A percentile compares a stretch with the other conserved stretches of the same genome.
Evolutionary conservation across 2,329 filamentous ascomycete species (phyloP).

Genomic region (Balansia obtecta): DNA sequence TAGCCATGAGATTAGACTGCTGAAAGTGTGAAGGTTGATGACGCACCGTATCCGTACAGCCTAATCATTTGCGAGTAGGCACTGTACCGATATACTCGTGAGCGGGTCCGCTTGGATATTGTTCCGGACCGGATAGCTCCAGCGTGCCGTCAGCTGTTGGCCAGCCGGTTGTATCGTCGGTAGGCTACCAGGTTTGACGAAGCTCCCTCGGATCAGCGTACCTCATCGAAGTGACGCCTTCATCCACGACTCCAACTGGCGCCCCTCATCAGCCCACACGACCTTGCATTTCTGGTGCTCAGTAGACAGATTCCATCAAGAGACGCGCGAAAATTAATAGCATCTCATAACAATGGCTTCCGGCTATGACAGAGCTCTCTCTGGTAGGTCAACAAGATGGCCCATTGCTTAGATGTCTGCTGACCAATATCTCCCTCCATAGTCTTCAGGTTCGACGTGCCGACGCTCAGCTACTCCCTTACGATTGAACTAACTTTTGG

Average conservation of each 20-base stretch:
- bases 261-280: background rate
- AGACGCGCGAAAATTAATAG: background rate
- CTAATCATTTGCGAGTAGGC: too few relatives aligned
- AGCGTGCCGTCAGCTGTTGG: background rate
- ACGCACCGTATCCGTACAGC: too few relatives aligned
- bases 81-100: background rate
- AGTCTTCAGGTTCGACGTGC: conserved; percentile 66
- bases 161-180: conserved; percentile 7
- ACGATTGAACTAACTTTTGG: conserved; percentile 31
- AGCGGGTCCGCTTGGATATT: background rate
- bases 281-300: background rate
- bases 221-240: conserved; percentile 1
- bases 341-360: conserved; percentile 53
- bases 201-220: conserved; percentile 15
- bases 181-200: conserved; percentile 28
- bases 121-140: conserved; percentile 1
- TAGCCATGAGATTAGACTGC: too few relatives aligned
- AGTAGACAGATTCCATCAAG: background rate
- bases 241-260: conserved; percentile 6
- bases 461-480: background rate
- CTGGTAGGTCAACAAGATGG: conserved; percentile 52
- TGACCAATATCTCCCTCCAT: conserved; percentile 25
- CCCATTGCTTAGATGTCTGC: background rate
- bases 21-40: too few relatives aligned
- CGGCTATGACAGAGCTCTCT: conserved; percentile 97